These are phyloP conservation scores for Claviceps sp. DNA, from an alignment of 2,329 filamentous ascomycete species.

Conservation along the genomic window DNA sequence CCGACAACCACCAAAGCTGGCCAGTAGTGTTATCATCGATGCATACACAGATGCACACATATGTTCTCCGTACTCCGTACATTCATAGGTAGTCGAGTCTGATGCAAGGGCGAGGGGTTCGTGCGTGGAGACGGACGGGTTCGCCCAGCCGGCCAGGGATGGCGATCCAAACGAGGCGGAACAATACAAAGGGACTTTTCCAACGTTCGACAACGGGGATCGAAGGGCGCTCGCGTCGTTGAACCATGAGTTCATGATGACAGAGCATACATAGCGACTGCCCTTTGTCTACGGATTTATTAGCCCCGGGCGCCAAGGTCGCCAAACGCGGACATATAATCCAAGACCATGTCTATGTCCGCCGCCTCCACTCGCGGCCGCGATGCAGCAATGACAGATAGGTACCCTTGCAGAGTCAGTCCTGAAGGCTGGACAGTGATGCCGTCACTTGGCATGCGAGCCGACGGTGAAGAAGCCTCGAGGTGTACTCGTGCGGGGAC, in stretches of 20 bases:
- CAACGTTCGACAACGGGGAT: too few relatives aligned
- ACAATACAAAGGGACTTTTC: not conserved
- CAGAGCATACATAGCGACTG: too few relatives aligned
- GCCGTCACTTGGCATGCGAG: conserved; percentile 1
- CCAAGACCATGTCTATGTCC: not conserved
- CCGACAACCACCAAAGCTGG: too few relatives aligned
- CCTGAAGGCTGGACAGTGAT: not conserved
- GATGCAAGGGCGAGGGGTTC: not conserved
- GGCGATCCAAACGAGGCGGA: not conserved
- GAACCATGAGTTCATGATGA: too few relatives aligned
- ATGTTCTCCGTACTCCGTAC: too few relatives aligned
- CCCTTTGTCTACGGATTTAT: too few relatives aligned
- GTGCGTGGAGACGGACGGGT: not conserved
- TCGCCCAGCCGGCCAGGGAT: not conserved
- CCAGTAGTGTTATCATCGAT: not conserved
- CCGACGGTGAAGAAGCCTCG: not conserved
- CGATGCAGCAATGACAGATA: not conserved
- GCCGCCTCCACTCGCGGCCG: not conserved
- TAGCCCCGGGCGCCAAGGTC: too few relatives aligned
- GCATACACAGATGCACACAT: not conserved
- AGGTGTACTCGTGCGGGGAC: not conserved
- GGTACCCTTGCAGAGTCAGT: not conserved
- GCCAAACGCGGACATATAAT: too few relatives aligned
- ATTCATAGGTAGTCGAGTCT: not conserved
- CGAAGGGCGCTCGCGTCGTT: too few relatives aligned